A percentile compares a stretch with the other conserved stretches of the same genome.
phyloP scores from a whole-genome alignment of 345 rosid genomes.

The Arabidopsis suecica region DNA sequence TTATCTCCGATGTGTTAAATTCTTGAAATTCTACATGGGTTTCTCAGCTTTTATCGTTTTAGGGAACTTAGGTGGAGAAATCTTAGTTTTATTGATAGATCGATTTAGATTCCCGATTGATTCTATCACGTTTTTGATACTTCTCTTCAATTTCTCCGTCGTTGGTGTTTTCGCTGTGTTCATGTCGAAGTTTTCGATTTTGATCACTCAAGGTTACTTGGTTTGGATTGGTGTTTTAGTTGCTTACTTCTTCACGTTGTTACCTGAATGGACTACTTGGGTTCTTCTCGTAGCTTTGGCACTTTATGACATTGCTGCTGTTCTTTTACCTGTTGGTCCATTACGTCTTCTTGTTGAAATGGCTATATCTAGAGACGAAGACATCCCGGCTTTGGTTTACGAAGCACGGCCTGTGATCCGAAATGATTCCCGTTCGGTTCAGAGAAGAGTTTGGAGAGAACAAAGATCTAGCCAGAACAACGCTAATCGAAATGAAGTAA shows the following conservation, averaged over 20 bases:
- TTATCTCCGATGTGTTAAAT: constrained; percentile 76
- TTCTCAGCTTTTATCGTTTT: constrained; percentile 86
- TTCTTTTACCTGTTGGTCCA: constrained; percentile 90
- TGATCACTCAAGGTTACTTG: constrained; percentile 82
- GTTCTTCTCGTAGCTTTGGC: constrained; percentile 78
- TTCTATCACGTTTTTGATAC: constrained; percentile 61
- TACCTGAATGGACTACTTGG: constrained; percentile 99
- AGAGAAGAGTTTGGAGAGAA: constrained; percentile 84
- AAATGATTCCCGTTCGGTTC: constrained; percentile 52
- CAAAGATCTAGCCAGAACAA: constrained; percentile 34
- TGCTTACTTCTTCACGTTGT: constrained; percentile 89
- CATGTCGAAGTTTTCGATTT: constrained; percentile 83
- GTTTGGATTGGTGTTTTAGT: constrained; percentile 84
- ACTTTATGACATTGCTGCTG: constrained; percentile 91
- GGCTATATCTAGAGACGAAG: constrained; percentile 95
- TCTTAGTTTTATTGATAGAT: constrained; percentile 58
- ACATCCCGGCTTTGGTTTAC: constrained; percentile 91
- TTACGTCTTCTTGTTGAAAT: constrained; percentile 89
- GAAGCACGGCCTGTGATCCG: constrained; percentile 80
- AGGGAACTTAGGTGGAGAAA: constrained; percentile 82
- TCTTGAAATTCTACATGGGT: constrained; percentile 79
- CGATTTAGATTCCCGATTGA: constrained; percentile 68
- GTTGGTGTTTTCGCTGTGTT: constrained; percentile 92
- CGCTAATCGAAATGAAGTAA: not conserved
- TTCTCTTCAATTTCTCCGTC: constrained; percentile 74